These are phyloP conservation scores for Camellia japonica DNA, from an alignment of 148 eudicot genomes.

Conservation along the genomic window DNA sequence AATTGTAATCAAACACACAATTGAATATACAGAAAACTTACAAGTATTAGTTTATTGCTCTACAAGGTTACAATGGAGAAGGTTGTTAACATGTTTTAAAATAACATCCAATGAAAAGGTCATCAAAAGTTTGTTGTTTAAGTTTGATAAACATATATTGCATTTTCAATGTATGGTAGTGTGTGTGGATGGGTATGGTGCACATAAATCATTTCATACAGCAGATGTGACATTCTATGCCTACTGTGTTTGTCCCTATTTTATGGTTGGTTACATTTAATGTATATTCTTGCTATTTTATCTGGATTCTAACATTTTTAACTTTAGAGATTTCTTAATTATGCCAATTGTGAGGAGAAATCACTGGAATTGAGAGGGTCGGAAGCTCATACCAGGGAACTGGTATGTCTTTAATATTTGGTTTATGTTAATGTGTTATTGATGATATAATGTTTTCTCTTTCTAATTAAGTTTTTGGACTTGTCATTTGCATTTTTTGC, in stretches of 20 bases:
- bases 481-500: constrained; percentile 20
- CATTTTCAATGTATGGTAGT: not conserved
- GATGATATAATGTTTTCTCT: not conserved
- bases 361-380: constrained; percentile 19
- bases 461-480: constrained; percentile 14
- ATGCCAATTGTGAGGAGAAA: constrained; percentile 13
- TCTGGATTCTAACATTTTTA: not conserved
- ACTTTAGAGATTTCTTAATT: constrained; percentile 28
- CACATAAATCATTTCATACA: not conserved
- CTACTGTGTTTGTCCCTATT: not conserved
- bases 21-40: no score
- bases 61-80: not conserved
- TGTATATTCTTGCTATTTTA: not conserved
- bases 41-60: not conserved
- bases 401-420: constrained; percentile 33
- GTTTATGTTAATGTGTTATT: not conserved
- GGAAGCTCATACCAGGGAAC: constrained; percentile 29
- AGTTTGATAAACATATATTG: not conserved
- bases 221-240: not conserved
- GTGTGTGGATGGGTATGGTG: not conserved
- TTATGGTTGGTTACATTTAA: not conserved
- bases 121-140: not conserved
- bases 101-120: not conserved
- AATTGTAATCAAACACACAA: no score
- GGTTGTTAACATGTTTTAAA: not conserved